Percentiles rank a stretch among this genome's conserved stretches.
phyloP scores from a whole-genome alignment of 2,329 filamentous ascomycete genomes.

The Colletotrichum tamarilloi region DNA sequence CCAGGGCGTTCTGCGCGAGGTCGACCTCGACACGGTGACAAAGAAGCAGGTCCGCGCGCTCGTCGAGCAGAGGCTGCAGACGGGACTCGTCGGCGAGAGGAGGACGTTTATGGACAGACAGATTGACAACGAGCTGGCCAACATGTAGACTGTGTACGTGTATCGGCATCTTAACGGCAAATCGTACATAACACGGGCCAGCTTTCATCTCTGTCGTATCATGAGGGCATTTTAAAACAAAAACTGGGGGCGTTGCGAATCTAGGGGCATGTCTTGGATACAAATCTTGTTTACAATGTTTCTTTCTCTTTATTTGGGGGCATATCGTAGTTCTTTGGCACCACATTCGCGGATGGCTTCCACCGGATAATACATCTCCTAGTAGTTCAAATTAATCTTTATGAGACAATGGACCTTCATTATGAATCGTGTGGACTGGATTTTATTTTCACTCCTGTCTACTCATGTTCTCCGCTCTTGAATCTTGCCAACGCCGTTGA shows the following conservation, averaged over 20 bases:
- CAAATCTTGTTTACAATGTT: conserved; percentile 1
- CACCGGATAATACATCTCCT: conserved; percentile 32
- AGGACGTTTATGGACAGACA: conserved; percentile 90
- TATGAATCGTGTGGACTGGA: not conserved
- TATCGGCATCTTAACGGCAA: not conserved
- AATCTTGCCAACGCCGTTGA: conserved; percentile 72
- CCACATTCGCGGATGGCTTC: conserved; percentile 6
- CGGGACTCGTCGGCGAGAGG: conserved; percentile 86
- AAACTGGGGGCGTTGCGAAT: conserved; percentile 25
- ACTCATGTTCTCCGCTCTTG: conserved; percentile 41
- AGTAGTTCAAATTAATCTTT: conserved; percentile 21
- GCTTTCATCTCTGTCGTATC: conserved; percentile 17
- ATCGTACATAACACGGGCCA: conserved; percentile 28
- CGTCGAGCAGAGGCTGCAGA: conserved; percentile 93
- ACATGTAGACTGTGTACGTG: conserved; percentile 72
- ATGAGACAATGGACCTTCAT: not conserved
- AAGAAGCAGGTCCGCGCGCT: conserved; percentile 96
- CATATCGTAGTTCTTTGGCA: conserved; percentile 6
- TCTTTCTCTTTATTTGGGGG: not conserved
- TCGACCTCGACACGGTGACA: conserved; percentile 95
- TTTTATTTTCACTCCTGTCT: not conserved
- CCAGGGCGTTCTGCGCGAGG: conserved; percentile 82
- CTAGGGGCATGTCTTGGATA: conserved; percentile 10
- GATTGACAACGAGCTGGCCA: conserved; percentile 93
- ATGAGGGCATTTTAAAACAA: conserved; percentile 19